Conservation (phyloP, 2,329 filamentous ascomycete species). For the Emergomyces pasteurianus region DNA sequence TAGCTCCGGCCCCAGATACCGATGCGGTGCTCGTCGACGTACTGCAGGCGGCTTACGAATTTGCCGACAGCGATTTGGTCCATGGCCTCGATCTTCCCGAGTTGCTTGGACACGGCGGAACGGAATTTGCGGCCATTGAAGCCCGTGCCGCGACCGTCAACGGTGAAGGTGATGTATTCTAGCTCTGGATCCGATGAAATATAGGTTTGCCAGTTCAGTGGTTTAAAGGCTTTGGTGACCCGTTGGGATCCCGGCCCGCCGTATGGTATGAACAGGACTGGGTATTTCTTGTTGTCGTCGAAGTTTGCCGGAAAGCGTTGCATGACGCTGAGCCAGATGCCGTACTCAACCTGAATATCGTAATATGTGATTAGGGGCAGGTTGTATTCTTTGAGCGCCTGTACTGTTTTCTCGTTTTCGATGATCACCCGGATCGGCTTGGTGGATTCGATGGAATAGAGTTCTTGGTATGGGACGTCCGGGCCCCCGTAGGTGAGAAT, state of each 20-base stretch:
- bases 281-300: conserved; percentile 50
- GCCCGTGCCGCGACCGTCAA: conserved; percentile 58
- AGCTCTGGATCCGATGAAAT: conserved; percentile 56
- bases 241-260: conserved; percentile 55
- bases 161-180: conserved; percentile 54
- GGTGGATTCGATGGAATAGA: conserved; percentile 45
- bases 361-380: conserved; percentile 54
- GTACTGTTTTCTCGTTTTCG: conserved; percentile 46
- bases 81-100: conserved; percentile 51
- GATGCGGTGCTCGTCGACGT: conserved; percentile 47
- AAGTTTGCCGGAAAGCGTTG: conserved; percentile 55
- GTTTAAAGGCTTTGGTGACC: conserved; percentile 45
- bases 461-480: conserved; percentile 56
- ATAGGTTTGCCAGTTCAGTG: conserved; percentile 50
- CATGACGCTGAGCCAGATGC: conserved; percentile 52
- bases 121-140: conserved; percentile 53
- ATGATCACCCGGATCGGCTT: conserved; percentile 47
- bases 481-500: conserved; percentile 54
- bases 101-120: conserved; percentile 43
- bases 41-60: conserved; percentile 44
- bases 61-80: conserved; percentile 58
- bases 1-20: conserved; percentile 60
- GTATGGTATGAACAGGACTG: conserved; percentile 55
- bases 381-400: conserved; percentile 46
- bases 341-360: conserved; percentile 50